Evolutionary conservation across 2,329 filamentous ascomycete genomes (phyloP).

Genomic region (Neopestalotiopsis rosae): DNA sequence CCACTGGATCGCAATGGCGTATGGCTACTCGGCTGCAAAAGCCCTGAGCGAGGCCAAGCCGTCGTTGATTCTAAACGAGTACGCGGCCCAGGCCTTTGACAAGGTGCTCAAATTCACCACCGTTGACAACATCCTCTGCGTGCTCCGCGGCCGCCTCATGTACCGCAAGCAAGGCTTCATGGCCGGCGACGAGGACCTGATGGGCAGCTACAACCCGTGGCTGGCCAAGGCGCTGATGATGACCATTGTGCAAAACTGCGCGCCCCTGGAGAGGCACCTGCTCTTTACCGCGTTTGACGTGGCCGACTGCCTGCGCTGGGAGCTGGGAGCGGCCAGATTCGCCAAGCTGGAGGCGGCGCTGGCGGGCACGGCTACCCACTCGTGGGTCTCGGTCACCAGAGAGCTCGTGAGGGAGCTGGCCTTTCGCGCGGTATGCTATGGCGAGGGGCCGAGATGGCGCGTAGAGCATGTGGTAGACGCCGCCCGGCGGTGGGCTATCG

Average conservation of each 20-base stretch:
- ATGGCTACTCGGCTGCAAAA: constrained; percentile 1
- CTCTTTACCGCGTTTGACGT: constrained; percentile 13
- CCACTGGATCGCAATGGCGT: constrained; percentile 12
- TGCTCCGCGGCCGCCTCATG: constrained; percentile 13
- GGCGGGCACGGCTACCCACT: not conserved
- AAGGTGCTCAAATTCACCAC: not conserved
- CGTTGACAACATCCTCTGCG: not conserved
- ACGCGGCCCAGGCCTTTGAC: not conserved
- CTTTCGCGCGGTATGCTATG: not conserved
- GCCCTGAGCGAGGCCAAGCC: not conserved
- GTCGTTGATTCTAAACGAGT: not conserved
- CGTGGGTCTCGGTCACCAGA: not conserved
- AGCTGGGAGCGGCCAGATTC: not conserved
- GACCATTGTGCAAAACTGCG: not conserved
- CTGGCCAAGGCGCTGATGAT: not conserved
- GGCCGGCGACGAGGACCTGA: constrained; percentile 3
- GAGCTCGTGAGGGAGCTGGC: constrained; percentile 6
- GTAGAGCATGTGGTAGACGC: not conserved
- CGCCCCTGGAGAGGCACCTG: not conserved
- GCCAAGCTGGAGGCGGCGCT: constrained; percentile 3
- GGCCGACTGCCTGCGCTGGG: not conserved
- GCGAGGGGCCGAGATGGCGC: constrained; percentile 13
- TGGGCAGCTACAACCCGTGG: not conserved
- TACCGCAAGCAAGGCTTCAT: constrained; percentile 10
- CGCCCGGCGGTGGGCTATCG: not conserved